Evolutionary conservation across 768 basidiomycete genomes (phyloP).

Genomic region (Antrodiella citrinella): DNA sequence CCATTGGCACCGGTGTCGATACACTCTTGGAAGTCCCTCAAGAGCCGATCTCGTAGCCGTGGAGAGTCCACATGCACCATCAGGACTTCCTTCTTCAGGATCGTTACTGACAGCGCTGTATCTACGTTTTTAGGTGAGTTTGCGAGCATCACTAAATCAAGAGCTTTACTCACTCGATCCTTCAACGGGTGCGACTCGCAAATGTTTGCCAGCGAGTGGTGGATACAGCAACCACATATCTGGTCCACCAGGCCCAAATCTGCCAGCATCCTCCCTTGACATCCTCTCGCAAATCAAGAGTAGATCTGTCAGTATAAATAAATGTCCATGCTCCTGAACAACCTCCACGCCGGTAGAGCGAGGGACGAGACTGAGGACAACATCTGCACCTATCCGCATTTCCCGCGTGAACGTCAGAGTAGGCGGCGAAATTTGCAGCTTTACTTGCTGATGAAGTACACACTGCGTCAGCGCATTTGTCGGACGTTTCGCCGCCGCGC

Average conservation of each 20-base stretch:
- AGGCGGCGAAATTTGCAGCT: conserved; percentile 83
- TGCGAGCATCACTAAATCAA: conserved; percentile 1
- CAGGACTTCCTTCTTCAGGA: conserved; percentile 86
- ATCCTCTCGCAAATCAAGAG: conserved; percentile 89
- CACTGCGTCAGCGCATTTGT: not conserved
- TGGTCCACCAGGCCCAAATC: conserved; percentile 43
- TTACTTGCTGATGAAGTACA: conserved; percentile 56
- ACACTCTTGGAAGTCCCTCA: conserved; percentile 72
- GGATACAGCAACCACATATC: conserved; percentile 95
- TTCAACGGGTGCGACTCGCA: conserved; percentile 56
- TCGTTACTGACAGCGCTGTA: conserved; percentile 62
- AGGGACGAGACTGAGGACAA: conserved; percentile 70
- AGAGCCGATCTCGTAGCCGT: conserved; percentile 51
- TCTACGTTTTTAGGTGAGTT: conserved; percentile 34
- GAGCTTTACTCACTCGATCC: conserved; percentile 43
- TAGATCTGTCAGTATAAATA: conserved; percentile 88
- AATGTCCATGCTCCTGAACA: conserved; percentile 66
- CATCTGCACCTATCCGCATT: conserved; percentile 64
- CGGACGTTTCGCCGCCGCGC: not conserved
- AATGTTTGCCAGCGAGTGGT: conserved; percentile 89
- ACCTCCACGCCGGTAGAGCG: conserved; percentile 67
- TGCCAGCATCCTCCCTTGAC: conserved; percentile 50
- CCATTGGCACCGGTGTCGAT: conserved; percentile 71
- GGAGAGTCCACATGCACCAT: conserved; percentile 53
- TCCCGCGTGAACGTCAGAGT: conserved; percentile 70